A percentile compares a stretch with the other conserved stretches of the same genome.
Evolutionary conservation across 768 basidiomycete genomes (phyloP).

Genomic region (Coprinopsis sp.): DNA sequence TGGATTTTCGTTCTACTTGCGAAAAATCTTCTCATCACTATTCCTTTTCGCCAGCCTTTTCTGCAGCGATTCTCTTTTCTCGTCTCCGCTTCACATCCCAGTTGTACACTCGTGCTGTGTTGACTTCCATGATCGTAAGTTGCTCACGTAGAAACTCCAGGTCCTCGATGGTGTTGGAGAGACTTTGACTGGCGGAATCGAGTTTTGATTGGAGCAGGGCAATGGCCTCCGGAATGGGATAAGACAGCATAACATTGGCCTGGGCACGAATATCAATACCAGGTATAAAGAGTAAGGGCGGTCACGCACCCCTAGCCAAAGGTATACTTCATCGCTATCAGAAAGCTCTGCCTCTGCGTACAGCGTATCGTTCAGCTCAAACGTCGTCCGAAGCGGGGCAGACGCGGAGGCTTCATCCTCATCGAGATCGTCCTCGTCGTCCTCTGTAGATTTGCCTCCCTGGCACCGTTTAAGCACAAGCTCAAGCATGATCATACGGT

Average conservation of each 20-base stretch:
- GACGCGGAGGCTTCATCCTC: constrained; percentile 46
- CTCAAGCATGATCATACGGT: background rate
- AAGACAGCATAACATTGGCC: constrained; percentile 98
- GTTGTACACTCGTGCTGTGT: constrained; percentile 93
- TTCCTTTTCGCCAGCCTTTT: constrained; percentile 28
- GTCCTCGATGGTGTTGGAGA: constrained; percentile 76
- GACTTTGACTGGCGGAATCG: constrained; percentile 55
- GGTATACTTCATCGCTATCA: constrained; percentile 82
- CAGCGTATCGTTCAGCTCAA: constrained; percentile 94
- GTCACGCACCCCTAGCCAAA: constrained; percentile 89
- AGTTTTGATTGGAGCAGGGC: constrained; percentile 73
- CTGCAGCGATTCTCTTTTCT: constrained; percentile 34
- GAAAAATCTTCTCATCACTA: background rate
- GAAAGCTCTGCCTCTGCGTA: constrained; percentile 88
- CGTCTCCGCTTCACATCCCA: constrained; percentile 88
- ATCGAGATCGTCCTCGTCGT: constrained; percentile 50
- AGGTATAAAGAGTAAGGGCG: background rate
- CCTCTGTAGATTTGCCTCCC: constrained; percentile 36
- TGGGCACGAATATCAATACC: constrained; percentile 24
- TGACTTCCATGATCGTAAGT: constrained; percentile 93
- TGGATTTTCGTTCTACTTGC: background rate
- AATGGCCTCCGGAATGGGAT: constrained; percentile 77
- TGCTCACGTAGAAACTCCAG: constrained; percentile 92
- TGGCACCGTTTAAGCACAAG: constrained; percentile 49
- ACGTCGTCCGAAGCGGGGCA: constrained; percentile 74